phyloP scores from a whole-genome alignment of 768 basidiomycete species.

The Hirschioporus abietinus region DNA sequence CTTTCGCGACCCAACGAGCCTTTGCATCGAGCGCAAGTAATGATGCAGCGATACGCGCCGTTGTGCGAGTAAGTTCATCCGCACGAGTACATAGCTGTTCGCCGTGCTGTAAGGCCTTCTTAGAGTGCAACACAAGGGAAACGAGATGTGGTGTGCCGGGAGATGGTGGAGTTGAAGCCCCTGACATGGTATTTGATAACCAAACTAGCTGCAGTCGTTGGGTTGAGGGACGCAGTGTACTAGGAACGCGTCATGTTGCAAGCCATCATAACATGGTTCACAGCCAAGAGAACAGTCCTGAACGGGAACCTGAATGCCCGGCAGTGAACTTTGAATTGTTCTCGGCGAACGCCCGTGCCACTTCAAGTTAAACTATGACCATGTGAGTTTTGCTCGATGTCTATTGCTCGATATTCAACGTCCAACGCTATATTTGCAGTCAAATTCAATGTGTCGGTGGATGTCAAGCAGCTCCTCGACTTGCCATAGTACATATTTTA shows the following conservation, averaged over 20 bases:
- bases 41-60: conserved; percentile 62
- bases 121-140: conserved; percentile 73
- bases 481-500: too few relatives aligned
- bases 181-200: neutral
- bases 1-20: conserved; percentile 71
- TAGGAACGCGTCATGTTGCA: neutral
- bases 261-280: too few relatives aligned
- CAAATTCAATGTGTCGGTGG: too few relatives aligned
- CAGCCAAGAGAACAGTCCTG: too few relatives aligned
- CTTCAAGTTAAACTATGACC: too few relatives aligned
- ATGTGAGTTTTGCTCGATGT: too few relatives aligned
- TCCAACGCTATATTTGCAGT: too few relatives aligned
- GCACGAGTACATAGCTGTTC: conserved; percentile 70
- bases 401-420: too few relatives aligned
- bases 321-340: too few relatives aligned
- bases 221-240: neutral
- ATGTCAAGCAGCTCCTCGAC: too few relatives aligned
- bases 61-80: conserved; percentile 55
- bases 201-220: neutral
- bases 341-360: too few relatives aligned
- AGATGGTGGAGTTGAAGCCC: conserved; percentile 12
- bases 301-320: too few relatives aligned
- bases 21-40: conserved; percentile 76
- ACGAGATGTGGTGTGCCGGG: conserved; percentile 58
- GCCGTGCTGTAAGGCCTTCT: conserved; percentile 77